Evolutionary conservation across 306 rosid species (phyloP), one percentile per base, ranked within the genome.

Genomic region (Quercus wislizeni): DNA sequence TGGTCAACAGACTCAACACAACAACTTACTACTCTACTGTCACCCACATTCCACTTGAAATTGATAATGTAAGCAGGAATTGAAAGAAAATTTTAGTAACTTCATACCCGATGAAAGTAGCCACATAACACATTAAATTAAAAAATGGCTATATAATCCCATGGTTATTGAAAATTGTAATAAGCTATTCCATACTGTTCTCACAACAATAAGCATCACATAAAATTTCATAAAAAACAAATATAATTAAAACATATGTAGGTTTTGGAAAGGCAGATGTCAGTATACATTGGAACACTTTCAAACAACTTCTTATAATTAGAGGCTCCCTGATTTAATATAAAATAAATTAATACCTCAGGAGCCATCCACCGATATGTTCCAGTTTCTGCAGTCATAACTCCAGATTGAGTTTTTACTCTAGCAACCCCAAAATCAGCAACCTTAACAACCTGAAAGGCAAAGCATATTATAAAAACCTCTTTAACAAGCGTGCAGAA

Each of bases 311-410:
- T 57, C 46, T 38, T 57, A 55, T 63, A 11, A 58, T 58, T 70
- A 5, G 55, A 30, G 28, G 55, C 41, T 7, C 69, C 19, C 57
- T 61, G 23, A 67, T 67, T 35, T 67, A 75, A 25, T 46, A 76
- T 30, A 17, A 79, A 25, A 84, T 38, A 74, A 20, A 19, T 63
- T 49, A 63, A 67, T 74, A 96, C 98, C 93, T 93, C 98, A 59
- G 99, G 99, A 83, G 99, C 99, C 98, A 96, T 96, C 98, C 98
- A 96, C 56, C 97, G 76, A 72, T 96, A 93, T 11, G 99, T 96
- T 78, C 99, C 98, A 79, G 99, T 96, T 90, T 96, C 99, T 51
- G 99, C 98, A 30, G 98, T 96, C 99, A 93, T 96, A 74, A 96
- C 96, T 54, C 99, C 99, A 49, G 98, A 88, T 73, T 96, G 99